phyloP scores from a whole-genome alignment of 2,329 filamentous ascomycete species.

The Verticillium albo-atrum region DNA sequence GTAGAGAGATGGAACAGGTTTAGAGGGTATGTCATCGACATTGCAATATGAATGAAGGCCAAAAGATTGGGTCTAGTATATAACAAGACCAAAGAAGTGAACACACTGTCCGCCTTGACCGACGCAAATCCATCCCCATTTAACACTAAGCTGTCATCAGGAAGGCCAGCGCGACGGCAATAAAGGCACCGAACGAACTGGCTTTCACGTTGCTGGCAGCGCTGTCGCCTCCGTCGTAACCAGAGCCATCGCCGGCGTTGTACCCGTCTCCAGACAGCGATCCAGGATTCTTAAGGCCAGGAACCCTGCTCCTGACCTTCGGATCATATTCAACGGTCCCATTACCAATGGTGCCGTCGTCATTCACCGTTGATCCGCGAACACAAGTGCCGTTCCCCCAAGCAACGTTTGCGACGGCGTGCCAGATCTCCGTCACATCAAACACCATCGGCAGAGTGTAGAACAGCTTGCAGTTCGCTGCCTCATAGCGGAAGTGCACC shows the following conservation, averaged over 20 bases:
- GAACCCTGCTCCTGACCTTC: conserved; percentile 1
- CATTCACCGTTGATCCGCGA: conserved; percentile 8
- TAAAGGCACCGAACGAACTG: background rate
- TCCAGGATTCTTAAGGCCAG: background rate
- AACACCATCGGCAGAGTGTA: conserved; percentile 46
- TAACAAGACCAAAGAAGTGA: too few species aligned
- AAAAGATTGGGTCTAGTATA: too few species aligned
- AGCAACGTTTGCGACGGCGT: conserved; percentile 29
- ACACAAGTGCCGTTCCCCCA: conserved; percentile 29
- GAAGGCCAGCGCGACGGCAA: background rate
- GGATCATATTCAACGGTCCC: background rate
- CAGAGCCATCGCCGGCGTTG: background rate
- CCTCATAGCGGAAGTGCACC: conserved; percentile 53
- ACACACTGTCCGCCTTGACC: too few species aligned
- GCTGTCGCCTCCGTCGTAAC: background rate
- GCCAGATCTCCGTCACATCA: conserved; percentile 45
- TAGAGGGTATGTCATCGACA: background rate
- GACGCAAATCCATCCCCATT: too few species aligned
- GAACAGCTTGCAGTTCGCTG: conserved; percentile 53
- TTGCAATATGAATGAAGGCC: too few species aligned
- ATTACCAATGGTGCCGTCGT: conserved; percentile 9
- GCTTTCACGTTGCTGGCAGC: background rate
- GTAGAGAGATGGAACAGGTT: background rate
- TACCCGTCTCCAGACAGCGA: background rate
- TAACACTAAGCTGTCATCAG: background rate